phyloP scores from a whole-genome alignment of 352 stramenopile species.

The Phytophthora quininea region DNA sequence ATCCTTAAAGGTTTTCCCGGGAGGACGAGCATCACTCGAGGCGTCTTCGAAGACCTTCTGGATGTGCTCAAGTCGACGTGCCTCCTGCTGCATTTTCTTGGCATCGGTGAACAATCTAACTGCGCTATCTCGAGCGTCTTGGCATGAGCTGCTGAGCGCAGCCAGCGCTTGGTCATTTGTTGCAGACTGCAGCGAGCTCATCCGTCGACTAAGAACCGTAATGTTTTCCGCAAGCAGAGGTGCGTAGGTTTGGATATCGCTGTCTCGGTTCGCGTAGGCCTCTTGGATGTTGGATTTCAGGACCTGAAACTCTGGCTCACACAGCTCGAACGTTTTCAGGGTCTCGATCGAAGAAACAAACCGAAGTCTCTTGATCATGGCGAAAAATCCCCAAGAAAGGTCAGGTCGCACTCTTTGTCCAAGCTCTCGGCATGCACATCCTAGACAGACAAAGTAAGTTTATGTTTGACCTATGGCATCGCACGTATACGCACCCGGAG shows the following conservation, averaged over 20 bases:
- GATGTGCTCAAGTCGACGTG: slow-evolving; percentile 33
- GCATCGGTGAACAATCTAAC: slow-evolving; percentile 38
- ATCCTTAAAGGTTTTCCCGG: slow-evolving; percentile 42
- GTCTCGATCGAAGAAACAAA: slow-evolving; percentile 41
- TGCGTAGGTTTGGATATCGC: slow-evolving; percentile 39
- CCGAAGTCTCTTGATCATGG: slow-evolving; percentile 36
- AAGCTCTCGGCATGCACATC: slow-evolving; percentile 55
- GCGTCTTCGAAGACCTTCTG: slow-evolving; percentile 52
- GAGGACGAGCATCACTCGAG: slow-evolving; percentile 31
- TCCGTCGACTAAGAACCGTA: slow-evolving; percentile 7
- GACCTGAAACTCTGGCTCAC: slow-evolving; percentile 51
- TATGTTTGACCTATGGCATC: neutral
- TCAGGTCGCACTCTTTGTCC: slow-evolving; percentile 54
- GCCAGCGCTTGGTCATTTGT: slow-evolving; percentile 39
- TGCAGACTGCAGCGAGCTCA: slow-evolving; percentile 35
- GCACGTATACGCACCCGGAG: slow-evolving; percentile 37
- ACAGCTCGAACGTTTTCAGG: slow-evolving; percentile 38
- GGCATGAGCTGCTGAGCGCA: slow-evolving; percentile 36
- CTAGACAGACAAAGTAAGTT: slow-evolving; percentile 15
- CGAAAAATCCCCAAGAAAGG: slow-evolving; percentile 56
- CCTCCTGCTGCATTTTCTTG: slow-evolving; percentile 30
- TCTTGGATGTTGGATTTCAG: slow-evolving; percentile 43
- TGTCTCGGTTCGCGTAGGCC: slow-evolving; percentile 31
- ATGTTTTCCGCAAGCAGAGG: slow-evolving; percentile 27
- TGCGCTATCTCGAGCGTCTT: slow-evolving; percentile 34